Percentiles rank a stretch among this genome's conserved stretches.
These are phyloP conservation scores for Petrea volubilis DNA, from an alignment of 257 asterid species.

Conservation along the genomic window DNA sequence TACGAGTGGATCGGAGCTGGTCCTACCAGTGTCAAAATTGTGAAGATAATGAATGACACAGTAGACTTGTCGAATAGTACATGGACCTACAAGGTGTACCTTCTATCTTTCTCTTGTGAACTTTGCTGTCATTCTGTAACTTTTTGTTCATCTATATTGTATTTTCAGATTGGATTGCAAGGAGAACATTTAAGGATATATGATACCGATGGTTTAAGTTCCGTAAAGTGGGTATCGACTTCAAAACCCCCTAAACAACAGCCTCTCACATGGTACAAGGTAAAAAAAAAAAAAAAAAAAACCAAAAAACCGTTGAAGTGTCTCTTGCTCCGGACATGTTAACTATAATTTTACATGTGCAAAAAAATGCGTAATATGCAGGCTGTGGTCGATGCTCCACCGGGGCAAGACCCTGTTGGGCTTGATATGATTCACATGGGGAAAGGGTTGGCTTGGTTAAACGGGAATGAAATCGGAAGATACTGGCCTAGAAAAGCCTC, in stretches of 20 bases:
- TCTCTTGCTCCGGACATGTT: background rate
- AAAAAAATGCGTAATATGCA: conserved; percentile 26
- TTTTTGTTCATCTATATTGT: conserved; percentile 13
- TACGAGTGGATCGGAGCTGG: conserved; percentile 93
- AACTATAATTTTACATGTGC: background rate
- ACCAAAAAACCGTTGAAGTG: background rate
- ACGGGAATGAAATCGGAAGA: conserved; percentile 89
- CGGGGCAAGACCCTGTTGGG: conserved; percentile 79
- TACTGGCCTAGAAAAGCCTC: conserved; percentile 90
- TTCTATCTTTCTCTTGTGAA: conserved; percentile 2
- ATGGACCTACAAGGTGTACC: conserved; percentile 76
- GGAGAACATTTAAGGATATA: conserved; percentile 70
- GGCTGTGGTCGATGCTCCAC: conserved; percentile 81
- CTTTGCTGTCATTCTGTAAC: conserved; percentile 3
- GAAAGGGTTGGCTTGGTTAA: conserved; percentile 91
- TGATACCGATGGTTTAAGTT: conserved; percentile 42
- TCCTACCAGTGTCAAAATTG: conserved; percentile 69
- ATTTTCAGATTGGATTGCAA: conserved; percentile 68
- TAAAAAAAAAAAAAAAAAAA: too few relatives aligned
- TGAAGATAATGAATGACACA: conserved; percentile 64
- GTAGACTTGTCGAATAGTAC: conserved; percentile 60
- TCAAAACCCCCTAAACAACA: conserved; percentile 73
- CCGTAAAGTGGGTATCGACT: conserved; percentile 64
- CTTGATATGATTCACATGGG: conserved; percentile 94
- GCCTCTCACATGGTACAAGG: conserved; percentile 97